Percentiles rank a stretch among this genome's conserved stretches.
Conservation (phyloP, 345 rosid species). For the Brassica napus region Da-Ae NC_063450.1:51767001-51767500, state of each 20-base stretch:
- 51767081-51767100: background rate
- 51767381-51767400: background rate
- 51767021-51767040: background rate
- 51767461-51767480: background rate
- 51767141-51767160: background rate
- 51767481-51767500: slow-evolving; percentile 10
- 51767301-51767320: background rate
- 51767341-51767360: background rate
- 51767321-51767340: background rate
- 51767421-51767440: no score
- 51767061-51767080: background rate
- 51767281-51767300: background rate
- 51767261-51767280: background rate
- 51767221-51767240: background rate
- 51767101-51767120: background rate
- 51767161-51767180: background rate
- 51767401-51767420: no score
- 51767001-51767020: slow-evolving; percentile 1
- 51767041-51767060: background rate
- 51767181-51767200: background rate
- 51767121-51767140: slow-evolving; percentile 9
- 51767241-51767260: background rate
- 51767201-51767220: background rate
- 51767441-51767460: no score
- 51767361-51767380: background rate